Conservation (phyloP, 2,329 filamentous ascomycete genomes). For the Penicillium sp. region DNA sequence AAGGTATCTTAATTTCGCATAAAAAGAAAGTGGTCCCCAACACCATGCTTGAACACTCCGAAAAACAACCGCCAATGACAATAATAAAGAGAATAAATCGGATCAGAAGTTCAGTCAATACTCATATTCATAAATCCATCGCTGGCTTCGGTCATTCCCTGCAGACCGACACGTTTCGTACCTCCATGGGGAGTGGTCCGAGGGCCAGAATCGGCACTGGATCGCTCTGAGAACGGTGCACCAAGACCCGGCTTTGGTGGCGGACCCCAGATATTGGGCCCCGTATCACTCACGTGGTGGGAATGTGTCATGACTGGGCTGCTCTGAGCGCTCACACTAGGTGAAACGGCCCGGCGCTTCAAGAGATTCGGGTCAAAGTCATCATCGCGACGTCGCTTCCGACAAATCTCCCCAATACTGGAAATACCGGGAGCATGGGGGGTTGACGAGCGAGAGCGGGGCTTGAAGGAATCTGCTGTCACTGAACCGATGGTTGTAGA, state of each 20-base stretch:
- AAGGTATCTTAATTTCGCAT: conserved; percentile 14
- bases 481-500: conserved; percentile 32
- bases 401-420: conserved; percentile 71
- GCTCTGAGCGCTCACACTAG: conserved; percentile 86
- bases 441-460: conserved; percentile 43
- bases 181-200: conserved; percentile 49
- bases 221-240: conserved; percentile 53
- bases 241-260: conserved; percentile 60
- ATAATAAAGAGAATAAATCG: not conserved
- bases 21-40: conserved; percentile 9
- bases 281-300: conserved; percentile 70
- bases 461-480: conserved; percentile 31
- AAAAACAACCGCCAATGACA: conserved; percentile 1
- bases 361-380: conserved; percentile 86
- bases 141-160: conserved; percentile 94
- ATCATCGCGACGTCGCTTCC: conserved; percentile 83
- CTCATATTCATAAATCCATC: conserved; percentile 97
- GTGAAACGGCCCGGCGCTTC: conserved; percentile 88
- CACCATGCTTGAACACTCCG: conserved; percentile 10
- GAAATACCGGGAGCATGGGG: conserved; percentile 45
- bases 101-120: conserved; percentile 64
- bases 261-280: conserved; percentile 67
- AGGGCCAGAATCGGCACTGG: conserved; percentile 53
- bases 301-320: conserved; percentile 82
- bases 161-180: conserved; percentile 71